phyloP scores from a whole-genome alignment of 495 filamentous ascomycete genomes.

The Endocarpon pusillum region DNA sequence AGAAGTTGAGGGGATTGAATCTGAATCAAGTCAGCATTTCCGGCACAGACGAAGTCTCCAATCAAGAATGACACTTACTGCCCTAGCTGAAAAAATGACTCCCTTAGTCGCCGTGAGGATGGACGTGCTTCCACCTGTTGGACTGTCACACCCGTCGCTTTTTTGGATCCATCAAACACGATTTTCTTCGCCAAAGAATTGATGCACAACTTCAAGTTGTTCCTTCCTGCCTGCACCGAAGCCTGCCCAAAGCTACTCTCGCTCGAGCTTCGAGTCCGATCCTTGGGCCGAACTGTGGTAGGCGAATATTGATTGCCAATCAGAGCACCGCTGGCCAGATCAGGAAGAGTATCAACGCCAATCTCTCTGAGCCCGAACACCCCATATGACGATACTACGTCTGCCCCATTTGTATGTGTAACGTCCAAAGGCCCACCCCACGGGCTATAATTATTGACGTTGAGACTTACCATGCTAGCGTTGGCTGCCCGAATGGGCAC shows the following conservation, averaged over 20 bases:
- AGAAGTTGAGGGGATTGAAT: slow-evolving; percentile 35
- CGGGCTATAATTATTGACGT: slow-evolving; percentile 16
- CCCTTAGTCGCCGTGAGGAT: slow-evolving; percentile 23
- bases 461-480: slow-evolving; percentile 25
- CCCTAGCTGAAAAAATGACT: slow-evolving; percentile 29
- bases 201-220: slow-evolving; percentile 7
- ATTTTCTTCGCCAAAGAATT: slow-evolving; percentile 12
- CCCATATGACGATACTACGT: slow-evolving; percentile 24
- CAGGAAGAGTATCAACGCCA: slow-evolving; percentile 16
- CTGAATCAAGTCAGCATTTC: no score
- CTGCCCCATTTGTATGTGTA: slow-evolving; percentile 30
- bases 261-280: slow-evolving; percentile 11
- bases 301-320: slow-evolving; percentile 12
- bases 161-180: slow-evolving; percentile 9
- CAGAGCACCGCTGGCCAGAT: slow-evolving; percentile 20
- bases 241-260: slow-evolving; percentile 16
- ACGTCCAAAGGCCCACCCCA: slow-evolving; percentile 32
- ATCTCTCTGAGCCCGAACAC: slow-evolving; percentile 15
- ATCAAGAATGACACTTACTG: no score
- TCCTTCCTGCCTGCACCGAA: not conserved
- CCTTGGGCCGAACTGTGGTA: slow-evolving; percentile 12
- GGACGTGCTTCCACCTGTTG: slow-evolving; percentile 16
- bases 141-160: slow-evolving; percentile 22
- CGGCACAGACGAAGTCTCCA: no score
- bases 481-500: slow-evolving; percentile 17